Evolutionary conservation across 78 protist species (phyloP).

Genomic region (Dictyostelium firmibasis): DNA sequence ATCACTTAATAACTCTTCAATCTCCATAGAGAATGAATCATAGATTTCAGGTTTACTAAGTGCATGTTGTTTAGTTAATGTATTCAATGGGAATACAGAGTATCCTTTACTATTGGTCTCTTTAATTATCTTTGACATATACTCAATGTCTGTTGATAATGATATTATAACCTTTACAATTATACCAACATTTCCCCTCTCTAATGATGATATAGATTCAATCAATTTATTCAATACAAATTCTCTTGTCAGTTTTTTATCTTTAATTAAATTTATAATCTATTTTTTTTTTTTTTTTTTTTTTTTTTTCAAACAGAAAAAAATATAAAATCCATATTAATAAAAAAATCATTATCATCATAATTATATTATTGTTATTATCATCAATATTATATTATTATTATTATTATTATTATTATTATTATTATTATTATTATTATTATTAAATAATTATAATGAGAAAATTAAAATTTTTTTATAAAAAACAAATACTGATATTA

Average conservation of each 20-base stretch:
- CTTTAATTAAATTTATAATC: conserved; percentile 20
- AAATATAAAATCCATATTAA: too few relatives aligned
- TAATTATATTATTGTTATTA: too few relatives aligned
- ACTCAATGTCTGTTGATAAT: conserved; percentile 22
- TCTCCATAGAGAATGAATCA: not conserved
- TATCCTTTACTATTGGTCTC: not conserved
- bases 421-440: too few relatives aligned
- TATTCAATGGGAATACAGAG: not conserved
- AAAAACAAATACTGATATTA: not conserved
- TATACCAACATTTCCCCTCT: not conserved
- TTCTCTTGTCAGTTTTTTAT: conserved; percentile 8
- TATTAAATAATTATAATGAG: too few relatives aligned
- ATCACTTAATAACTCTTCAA: not conserved
- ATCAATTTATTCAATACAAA: conserved; percentile 8
- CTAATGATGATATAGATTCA: not conserved
- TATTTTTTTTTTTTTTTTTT: not conserved
- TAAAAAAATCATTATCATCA: too few relatives aligned
- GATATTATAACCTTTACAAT: not conserved
- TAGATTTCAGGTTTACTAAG: not conserved
- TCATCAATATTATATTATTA: too few relatives aligned
- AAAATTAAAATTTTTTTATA: too few relatives aligned
- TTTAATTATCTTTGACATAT: conserved; percentile 24
- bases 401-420: too few relatives aligned
- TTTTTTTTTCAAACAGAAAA: too few relatives aligned
- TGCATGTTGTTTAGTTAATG: not conserved